Base-by-base conservation (phyloP, 495 filamentous ascomycete genomes). In the Hypomontagnella submonticulosa region DNA sequence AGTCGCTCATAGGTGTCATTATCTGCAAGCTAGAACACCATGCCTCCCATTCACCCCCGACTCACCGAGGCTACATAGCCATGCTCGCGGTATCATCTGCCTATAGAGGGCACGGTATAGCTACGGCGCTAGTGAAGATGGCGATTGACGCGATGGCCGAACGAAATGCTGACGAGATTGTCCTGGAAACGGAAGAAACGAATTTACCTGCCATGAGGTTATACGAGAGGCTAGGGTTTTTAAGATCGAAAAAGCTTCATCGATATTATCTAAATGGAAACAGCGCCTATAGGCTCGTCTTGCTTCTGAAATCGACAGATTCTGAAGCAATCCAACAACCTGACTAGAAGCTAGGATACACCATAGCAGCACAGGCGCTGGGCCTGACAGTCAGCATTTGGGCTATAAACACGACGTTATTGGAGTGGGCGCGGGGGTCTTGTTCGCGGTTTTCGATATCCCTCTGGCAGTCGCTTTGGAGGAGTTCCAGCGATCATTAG, bases 211-310 rank as follows among this genome's bases (percentile, higher is more conserved):
- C 92, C 5, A 94, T 97, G 80, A 90, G 91, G 56, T 81, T 99
- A 1, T 99, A 99, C 77, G 96, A 98, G 72, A 81, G 93, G 0
- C 80, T 99, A 4, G 96, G 96, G 0, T 99, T 99, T 71, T 74
- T 99, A 20, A 81, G 93, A 54, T 96, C 91, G 61, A 99, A 99
- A 78, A 89, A 91, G 44, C 80, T 99, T 38, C 93, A 98, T 73
- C 85, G 96, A 42, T 99, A 99, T 72, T 99, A 99, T 70, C 76
- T 99, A 43, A 98, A 97, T 71, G 96, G 96, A 8, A 98, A 93
- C 75, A 95, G 92, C 41, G 96, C 96, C 1, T 98, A 93, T 75
- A 81, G 96, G 36, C 79, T 99, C 10, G 85, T 97, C 16, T 76
- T 99, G 42, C 90, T 93, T 56, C 78, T 99, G 51, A 96, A 90